These are phyloP conservation scores for Phytopythium ostracodes DNA, from an alignment of 352 stramenopile genomes.

Conservation along the genomic window DNA sequence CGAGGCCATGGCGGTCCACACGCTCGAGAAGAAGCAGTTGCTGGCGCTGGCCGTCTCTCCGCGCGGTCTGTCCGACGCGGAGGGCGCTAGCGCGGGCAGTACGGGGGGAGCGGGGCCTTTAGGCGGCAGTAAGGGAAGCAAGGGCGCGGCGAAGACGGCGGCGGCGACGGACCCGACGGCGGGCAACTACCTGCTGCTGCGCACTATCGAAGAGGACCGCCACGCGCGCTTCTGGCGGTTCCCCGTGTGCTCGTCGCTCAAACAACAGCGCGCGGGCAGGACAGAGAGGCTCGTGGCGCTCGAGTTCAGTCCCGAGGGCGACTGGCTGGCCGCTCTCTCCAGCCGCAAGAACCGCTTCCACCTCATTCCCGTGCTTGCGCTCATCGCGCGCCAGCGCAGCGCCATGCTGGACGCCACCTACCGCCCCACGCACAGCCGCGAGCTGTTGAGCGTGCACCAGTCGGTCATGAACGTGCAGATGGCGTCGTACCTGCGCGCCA, in stretches of 20 bases:
- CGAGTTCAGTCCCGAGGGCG: slow-evolving; percentile 79
- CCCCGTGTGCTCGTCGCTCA: slow-evolving; percentile 54
- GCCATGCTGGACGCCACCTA: slow-evolving; percentile 54
- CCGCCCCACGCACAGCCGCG: slow-evolving; percentile 44
- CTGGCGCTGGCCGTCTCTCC: slow-evolving; percentile 54
- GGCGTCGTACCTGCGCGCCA: slow-evolving; percentile 78
- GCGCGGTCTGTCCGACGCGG: slow-evolving; percentile 22
- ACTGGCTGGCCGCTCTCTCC: slow-evolving; percentile 79
- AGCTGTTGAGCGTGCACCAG: slow-evolving; percentile 68
- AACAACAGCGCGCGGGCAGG: slow-evolving; percentile 45
- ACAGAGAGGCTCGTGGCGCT: slow-evolving; percentile 60
- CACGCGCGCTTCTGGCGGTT: slow-evolving; percentile 66
- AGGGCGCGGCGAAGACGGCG: not conserved
- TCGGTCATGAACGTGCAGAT: slow-evolving; percentile 80
- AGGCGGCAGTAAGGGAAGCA: not conserved
- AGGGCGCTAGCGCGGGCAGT: not conserved
- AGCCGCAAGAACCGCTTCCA: slow-evolving; percentile 75
- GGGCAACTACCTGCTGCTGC: slow-evolving; percentile 57
- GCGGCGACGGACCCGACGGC: slow-evolving; percentile 24
- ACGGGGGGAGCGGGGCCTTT: not conserved
- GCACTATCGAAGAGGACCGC: slow-evolving; percentile 76
- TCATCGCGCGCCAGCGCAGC: slow-evolving; percentile 55
- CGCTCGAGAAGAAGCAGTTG: slow-evolving; percentile 69
- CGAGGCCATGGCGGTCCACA: slow-evolving; percentile 61
- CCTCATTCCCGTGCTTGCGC: slow-evolving; percentile 57